phyloP scores from a whole-genome alignment of 2,329 filamentous ascomycete species.

The Aureobasidium sp. region DNA sequence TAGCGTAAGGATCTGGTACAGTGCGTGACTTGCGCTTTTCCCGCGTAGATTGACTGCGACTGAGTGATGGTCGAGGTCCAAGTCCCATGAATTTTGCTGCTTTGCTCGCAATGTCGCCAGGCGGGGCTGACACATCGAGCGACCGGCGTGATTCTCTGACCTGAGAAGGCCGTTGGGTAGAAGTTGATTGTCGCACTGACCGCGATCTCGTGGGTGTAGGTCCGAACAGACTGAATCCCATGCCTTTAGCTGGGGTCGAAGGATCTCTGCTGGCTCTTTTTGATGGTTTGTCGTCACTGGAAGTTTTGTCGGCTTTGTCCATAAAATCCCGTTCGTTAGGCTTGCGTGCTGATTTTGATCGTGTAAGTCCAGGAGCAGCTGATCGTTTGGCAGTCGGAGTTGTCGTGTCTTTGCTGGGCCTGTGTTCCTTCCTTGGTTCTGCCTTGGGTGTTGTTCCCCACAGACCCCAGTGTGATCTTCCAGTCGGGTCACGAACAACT shows the following conservation, averaged over 20 bases:
- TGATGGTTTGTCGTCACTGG: slow-evolving; percentile 64
- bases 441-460: slow-evolving; percentile 53
- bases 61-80: slow-evolving; percentile 28
- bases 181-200: slow-evolving; percentile 64
- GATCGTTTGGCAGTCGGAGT: slow-evolving; percentile 35
- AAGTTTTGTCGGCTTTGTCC: slow-evolving; percentile 43
- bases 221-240: slow-evolving; percentile 58
- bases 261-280: slow-evolving; percentile 38
- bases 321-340: slow-evolving; percentile 44
- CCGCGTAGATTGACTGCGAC: slow-evolving; percentile 42
- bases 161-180: not conserved
- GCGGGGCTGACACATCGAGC: not conserved
- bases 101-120: slow-evolving; percentile 6
- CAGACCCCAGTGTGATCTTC: slow-evolving; percentile 60
- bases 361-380: slow-evolving; percentile 38
- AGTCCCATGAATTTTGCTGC: slow-evolving; percentile 48
- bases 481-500: slow-evolving; percentile 59
- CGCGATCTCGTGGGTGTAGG: slow-evolving; percentile 38
- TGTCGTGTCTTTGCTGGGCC: slow-evolving; percentile 39
- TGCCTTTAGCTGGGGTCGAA: slow-evolving; percentile 49
- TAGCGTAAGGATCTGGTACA: slow-evolving; percentile 53
- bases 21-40: slow-evolving; percentile 47
- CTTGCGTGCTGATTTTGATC: slow-evolving; percentile 52
- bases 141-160: not conserved
- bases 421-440: slow-evolving; percentile 28